A percentile compares a stretch with the other conserved stretches of the same genome.
These are phyloP conservation scores for Paraconiothyrium sp. DNA, from an alignment of 2,329 filamentous ascomycete species.

Conservation along the genomic window DNA sequence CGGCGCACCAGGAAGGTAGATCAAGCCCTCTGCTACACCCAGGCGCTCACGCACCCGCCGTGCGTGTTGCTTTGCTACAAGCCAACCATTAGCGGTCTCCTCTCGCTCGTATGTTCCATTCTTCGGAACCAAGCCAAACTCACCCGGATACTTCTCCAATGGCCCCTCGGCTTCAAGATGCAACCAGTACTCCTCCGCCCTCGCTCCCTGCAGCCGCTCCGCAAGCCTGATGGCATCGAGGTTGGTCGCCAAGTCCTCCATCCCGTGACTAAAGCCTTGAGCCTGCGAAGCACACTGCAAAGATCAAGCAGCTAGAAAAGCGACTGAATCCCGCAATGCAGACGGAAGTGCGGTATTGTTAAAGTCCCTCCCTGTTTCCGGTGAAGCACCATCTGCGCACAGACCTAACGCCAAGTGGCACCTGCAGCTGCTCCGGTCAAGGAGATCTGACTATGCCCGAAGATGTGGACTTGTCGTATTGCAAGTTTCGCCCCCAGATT, in stretches of 20 bases:
- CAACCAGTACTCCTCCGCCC: constrained; percentile 46
- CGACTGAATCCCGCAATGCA: neutral
- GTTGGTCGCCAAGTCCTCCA: constrained; percentile 28
- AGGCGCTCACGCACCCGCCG: constrained; percentile 48
- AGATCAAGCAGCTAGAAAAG: constrained; percentile 6
- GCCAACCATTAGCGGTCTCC: constrained; percentile 9
- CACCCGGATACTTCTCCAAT: constrained; percentile 53
- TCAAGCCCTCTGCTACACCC: constrained; percentile 54
- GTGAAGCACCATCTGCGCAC: constrained; percentile 13
- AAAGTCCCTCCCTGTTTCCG: constrained; percentile 11
- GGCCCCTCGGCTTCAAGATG: constrained; percentile 44
- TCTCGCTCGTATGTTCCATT: constrained; percentile 14
- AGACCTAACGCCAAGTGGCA: constrained; percentile 11
- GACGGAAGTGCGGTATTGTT: constrained; percentile 15
- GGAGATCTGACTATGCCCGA: neutral
- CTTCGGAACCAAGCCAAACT: constrained; percentile 12
- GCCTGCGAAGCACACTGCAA: constrained; percentile 21
- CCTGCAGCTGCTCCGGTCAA: constrained; percentile 19
- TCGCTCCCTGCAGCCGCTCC: constrained; percentile 35
- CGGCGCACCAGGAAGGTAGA: constrained; percentile 65
- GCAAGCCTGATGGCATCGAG: constrained; percentile 40
- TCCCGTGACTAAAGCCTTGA: constrained; percentile 10
- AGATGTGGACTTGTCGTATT: neutral
- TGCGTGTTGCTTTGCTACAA: constrained; percentile 53
- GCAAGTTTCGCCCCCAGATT: neutral